Evolutionary conservation across 495 filamentous ascomycete species (phyloP).

Genomic region (Tuber brumale): DNA sequence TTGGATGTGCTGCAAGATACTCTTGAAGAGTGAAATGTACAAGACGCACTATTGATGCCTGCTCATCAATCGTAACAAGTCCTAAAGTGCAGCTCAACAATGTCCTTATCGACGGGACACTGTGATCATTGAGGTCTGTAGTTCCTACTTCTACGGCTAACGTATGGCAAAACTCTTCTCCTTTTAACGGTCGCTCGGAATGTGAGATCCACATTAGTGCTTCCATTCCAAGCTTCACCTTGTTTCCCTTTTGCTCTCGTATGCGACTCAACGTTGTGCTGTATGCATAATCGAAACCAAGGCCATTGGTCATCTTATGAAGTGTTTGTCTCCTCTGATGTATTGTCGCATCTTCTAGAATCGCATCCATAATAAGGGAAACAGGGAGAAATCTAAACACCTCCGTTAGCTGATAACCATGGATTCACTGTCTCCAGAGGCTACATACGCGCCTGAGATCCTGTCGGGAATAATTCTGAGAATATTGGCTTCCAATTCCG

Average conservation of each 20-base stretch:
- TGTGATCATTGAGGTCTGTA: neutral
- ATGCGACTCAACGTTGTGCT: neutral
- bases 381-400: neutral
- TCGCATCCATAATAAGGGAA: neutral
- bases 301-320: neutral
- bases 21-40: neutral
- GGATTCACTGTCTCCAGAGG: neutral
- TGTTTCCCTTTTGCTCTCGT: neutral
- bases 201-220: neutral
- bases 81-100: neutral
- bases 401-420: neutral
- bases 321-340: neutral
- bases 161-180: neutral
- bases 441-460: neutral
- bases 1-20: neutral
- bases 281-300: neutral
- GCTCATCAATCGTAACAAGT: neutral
- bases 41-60: neutral
- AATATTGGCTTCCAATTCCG: neutral
- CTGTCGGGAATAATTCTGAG: neutral
- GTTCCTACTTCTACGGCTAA: neutral
- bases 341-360: neutral
- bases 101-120: neutral
- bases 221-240: neutral
- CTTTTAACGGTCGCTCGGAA: neutral